Evolutionary conservation across 2,329 filamentous ascomycete species (phyloP).

Genomic region (Venturiaceae sp.): DNA sequence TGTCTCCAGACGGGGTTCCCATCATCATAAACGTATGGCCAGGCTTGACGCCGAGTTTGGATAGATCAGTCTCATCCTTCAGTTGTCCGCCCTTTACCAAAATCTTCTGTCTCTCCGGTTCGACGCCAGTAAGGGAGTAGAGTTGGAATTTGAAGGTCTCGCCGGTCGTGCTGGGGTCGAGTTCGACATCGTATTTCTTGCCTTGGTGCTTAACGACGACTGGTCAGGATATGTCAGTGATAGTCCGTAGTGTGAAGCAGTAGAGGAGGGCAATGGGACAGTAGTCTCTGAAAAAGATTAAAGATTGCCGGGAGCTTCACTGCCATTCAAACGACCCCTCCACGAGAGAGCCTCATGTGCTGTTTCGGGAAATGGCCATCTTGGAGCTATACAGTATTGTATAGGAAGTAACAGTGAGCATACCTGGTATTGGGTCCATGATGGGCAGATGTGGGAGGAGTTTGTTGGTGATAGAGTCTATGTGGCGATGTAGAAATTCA

Average conservation of each 20-base stretch:
- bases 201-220: conserved; percentile 92
- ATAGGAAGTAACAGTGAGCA: too few relatives aligned
- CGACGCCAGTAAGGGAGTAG: conserved; percentile 89
- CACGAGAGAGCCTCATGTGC: too few relatives aligned
- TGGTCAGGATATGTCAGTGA: conserved; percentile 24
- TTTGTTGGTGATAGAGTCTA: neutral
- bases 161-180: conserved; percentile 74
- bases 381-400: too few relatives aligned
- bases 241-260: too few relatives aligned
- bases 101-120: conserved; percentile 93
- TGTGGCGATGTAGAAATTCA: neutral
- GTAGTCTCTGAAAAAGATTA: neutral
- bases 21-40: conserved; percentile 93
- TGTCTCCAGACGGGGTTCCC: conserved; percentile 68
- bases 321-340: neutral
- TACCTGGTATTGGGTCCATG: neutral
- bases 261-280: too few relatives aligned
- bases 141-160: conserved; percentile 94
- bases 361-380: too few relatives aligned
- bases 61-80: conserved; percentile 87
- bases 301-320: neutral
- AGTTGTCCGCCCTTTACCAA: conserved; percentile 88
- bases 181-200: conserved; percentile 89
- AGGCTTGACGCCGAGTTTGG: conserved; percentile 73
- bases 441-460: neutral